A percentile compares a stretch with the other conserved stretches of the same genome.
phyloP scores from a whole-genome alignment of 2,329 filamentous ascomycete species.

The Pyrenochaeta sp. region DNA sequence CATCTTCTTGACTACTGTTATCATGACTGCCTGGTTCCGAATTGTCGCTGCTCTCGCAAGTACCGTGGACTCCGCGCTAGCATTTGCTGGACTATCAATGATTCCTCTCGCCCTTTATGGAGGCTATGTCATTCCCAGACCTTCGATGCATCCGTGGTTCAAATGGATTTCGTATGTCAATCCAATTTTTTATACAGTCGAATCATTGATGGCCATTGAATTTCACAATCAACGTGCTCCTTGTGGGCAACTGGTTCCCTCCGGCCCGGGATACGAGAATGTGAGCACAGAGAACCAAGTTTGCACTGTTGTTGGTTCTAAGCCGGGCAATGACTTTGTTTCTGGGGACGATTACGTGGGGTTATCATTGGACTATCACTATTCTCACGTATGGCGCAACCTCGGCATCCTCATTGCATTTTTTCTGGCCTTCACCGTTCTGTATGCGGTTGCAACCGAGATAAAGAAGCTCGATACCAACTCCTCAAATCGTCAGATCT shows the following conservation, averaged over 20 bases:
- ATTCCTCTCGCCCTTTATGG: no score
- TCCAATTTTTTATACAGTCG: conserved; percentile 77
- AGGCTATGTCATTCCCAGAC: conserved; percentile 69
- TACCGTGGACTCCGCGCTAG: no score
- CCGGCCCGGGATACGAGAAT: conserved; percentile 27
- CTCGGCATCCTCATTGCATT: conserved; percentile 71
- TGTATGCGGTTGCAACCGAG: conserved; percentile 69
- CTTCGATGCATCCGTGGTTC: conserved; percentile 58
- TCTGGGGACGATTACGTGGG: conserved; percentile 14
- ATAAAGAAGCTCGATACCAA: no score
- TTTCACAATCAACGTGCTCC: conserved; percentile 34
- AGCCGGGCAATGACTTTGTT: conserved; percentile 40
- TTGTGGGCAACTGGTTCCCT: conserved; percentile 28
- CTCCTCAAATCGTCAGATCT: no score
- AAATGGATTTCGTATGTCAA: conserved; percentile 70
- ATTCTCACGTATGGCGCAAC: conserved; percentile 61
- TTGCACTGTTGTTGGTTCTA: conserved; percentile 45
- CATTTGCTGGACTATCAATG: no score
- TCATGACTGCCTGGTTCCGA: no score
- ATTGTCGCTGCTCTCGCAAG: no score
- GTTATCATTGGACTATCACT: conserved; percentile 35
- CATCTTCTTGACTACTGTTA: conserved; percentile 4
- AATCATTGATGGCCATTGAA: conserved; percentile 79
- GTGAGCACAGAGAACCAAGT: conserved; percentile 19
- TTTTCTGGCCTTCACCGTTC: conserved; percentile 64